Evolutionary conservation across 495 filamentous ascomycete genomes (phyloP).

Genomic region (Diplogelasinospora grovesii): DNA sequence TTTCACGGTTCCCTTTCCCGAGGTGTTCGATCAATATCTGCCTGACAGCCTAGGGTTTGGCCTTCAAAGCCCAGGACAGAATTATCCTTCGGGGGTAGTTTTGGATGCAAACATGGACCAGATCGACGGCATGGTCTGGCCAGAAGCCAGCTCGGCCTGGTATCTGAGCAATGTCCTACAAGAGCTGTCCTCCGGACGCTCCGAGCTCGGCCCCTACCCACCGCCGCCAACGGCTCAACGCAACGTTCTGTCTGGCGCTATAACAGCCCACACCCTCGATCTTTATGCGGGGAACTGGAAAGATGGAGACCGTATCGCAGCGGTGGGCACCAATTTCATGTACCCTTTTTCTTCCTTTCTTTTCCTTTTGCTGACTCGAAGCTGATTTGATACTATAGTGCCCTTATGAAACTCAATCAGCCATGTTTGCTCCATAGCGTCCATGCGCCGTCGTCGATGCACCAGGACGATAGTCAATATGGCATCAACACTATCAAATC

Average conservation of each 20-base stretch:
- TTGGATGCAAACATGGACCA: conserved; percentile 13
- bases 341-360: conserved; percentile 9
- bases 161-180: conserved; percentile 19
- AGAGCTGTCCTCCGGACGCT: too few species aligned
- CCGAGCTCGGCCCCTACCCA: too few species aligned
- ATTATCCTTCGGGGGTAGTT: background rate
- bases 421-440: too few species aligned
- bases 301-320: conserved; percentile 14
- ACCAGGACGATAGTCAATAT: too few species aligned
- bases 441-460: too few species aligned
- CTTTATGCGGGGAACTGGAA: conserved; percentile 9
- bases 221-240: background rate
- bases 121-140: conserved; percentile 20
- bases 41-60: conserved; percentile 6
- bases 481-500: too few species aligned
- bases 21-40: conserved; percentile 17
- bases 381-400: conserved; percentile 13
- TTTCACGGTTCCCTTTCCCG: conserved; percentile 19
- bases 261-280: conserved; percentile 11
- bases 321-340: conserved; percentile 25
- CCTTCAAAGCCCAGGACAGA: conserved; percentile 2
- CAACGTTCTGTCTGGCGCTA: conserved; percentile 12
- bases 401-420: conserved; percentile 24
- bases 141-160: conserved; percentile 21
- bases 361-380: background rate